These are phyloP conservation scores for Buddleja alternifolia DNA, from an alignment of 257 asterid species.

Conservation along the genomic window DNA sequence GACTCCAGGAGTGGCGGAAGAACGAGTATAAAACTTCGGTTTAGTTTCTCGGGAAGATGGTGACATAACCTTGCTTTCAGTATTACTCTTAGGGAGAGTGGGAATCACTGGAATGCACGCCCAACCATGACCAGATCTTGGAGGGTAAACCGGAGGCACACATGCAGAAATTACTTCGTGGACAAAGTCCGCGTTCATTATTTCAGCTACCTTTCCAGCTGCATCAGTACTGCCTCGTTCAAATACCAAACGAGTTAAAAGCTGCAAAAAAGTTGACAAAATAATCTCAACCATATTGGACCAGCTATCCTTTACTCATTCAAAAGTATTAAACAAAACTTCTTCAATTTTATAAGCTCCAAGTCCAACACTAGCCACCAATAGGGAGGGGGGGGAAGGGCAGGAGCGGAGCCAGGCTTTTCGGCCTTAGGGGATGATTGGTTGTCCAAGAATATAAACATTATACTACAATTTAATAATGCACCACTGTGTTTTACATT, in stretches of 20 bases:
- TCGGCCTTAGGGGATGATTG: no score
- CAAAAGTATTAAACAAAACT: background rate
- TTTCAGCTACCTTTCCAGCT: conserved; percentile 96
- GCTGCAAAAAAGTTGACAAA: conserved; percentile 56
- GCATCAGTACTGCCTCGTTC: conserved; percentile 94
- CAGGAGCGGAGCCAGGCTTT: no score
- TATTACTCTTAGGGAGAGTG: conserved; percentile 58
- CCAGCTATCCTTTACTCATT: background rate
- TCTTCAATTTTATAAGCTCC: conserved; percentile 16
- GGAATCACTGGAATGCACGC: conserved; percentile 96
- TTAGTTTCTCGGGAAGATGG: conserved; percentile 86
- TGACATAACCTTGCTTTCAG: conserved; percentile 68
- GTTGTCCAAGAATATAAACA: no score
- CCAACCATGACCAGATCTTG: conserved; percentile 97
- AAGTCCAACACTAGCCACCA: background rate
- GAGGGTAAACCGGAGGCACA: conserved; percentile 99
- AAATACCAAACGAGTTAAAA: conserved; percentile 90
- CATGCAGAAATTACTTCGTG: conserved; percentile 97
- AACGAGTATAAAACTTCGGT: conserved; percentile 79
- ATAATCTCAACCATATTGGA: conserved; percentile 27
- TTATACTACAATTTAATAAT: no score
- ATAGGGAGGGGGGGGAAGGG: no score
- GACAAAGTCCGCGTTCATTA: conserved; percentile 92
- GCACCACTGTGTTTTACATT: no score
- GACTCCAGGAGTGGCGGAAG: conserved; percentile 87